Base-by-base conservation (phyloP, 1,139 yeast genomes). In the Yamadazyma blattariae region DNA sequence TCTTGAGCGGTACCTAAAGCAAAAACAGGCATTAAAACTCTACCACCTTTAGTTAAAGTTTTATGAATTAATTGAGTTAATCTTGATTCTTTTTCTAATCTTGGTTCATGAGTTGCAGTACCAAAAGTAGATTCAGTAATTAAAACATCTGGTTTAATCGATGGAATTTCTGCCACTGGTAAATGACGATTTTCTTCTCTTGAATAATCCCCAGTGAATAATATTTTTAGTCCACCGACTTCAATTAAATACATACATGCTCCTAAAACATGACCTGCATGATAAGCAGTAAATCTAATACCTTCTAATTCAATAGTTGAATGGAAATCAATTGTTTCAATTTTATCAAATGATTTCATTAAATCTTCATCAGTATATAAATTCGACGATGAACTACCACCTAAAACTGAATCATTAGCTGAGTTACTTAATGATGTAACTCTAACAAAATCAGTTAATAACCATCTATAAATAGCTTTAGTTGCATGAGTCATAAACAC, bases 401-500 rank as follows among this genome's bases (percentile, higher is more conserved):
- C 43, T 5, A 36, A 34, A 26, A 48, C 48, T 10, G 47, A 38
- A 20, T 52, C 57, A 13, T 54, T 54, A 4, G 25, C 3, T 12
- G 49, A 46, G 20, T 45, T 47, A 34, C 53, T 54, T 39, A 84
- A 79, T 18, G 84, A 77, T 0, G 96, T 88, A 23, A 92, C 97
- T 51, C 94, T 74, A 17, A 92, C 97, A 52, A 90, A 94, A 68
- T 92, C 99, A 42, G 90, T 83, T 40, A 92, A 63, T 36, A 92
- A 71, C 98, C 98, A 92, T 44, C 96, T 74, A 56, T 90, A 92
- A 41, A 92, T 92, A 24, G 98, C 98, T 63, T 94, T 94, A 1
- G 98, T 92, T 7, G 99, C 98, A 57, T 92, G 97, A 18, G 98
- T 92, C 99, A 92, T 92, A 57, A 90, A 92, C 7, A 94, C 98